Base-by-base conservation (phyloP, 192 early-diverging fungal genomes). In the Coemansia furcata region DNA sequence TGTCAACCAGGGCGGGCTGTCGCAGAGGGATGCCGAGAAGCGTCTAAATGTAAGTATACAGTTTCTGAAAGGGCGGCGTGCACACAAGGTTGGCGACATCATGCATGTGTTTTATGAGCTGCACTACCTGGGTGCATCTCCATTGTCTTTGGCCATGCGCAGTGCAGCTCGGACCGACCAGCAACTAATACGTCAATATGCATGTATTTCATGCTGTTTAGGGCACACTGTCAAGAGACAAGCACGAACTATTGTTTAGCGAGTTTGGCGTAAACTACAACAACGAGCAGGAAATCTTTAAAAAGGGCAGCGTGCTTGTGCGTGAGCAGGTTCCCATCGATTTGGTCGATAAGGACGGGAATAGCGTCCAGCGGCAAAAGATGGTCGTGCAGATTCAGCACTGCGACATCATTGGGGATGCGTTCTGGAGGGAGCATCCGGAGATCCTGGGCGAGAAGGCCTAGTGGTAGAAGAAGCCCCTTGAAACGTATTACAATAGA, bases 191-290 rank as follows among this genome's bases (percentile, higher is more conserved):
- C 6, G 46, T 8, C 46, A 19, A 9, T 26, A 19, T 19, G 9
- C 46, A 3, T 21, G 9, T 19, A 21, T 47, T n/a, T 23, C 8
- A n/a, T 69, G 8, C 36, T 54, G 19, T 71, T 66, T 82, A 95
- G 89, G 90, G 91, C 49, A 95, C 95, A 26, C 85, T 94, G 49
- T 93, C 94, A 9, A 89, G 87, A 17, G 85, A 91, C 29, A 99
- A 99, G 71, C 92, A 98, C 76, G 96, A 98, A 73, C 84, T 99
- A 30, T 74, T 99, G 6, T 97, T 94, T 67, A 85, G 85, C 30
- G 71, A 89, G 38, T 97, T 87, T 73, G 85, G 87, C 60, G 91
- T 94, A 67, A 99, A 99, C 78, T 99, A 98, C 79, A 93, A 90
- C 77, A 86, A 89, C 33, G 71, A 94, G 39, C 87, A 87, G 4